Conservation (phyloP, 2,329 filamentous ascomycete species). For the Ophiostoma triangulosporum region DNA sequence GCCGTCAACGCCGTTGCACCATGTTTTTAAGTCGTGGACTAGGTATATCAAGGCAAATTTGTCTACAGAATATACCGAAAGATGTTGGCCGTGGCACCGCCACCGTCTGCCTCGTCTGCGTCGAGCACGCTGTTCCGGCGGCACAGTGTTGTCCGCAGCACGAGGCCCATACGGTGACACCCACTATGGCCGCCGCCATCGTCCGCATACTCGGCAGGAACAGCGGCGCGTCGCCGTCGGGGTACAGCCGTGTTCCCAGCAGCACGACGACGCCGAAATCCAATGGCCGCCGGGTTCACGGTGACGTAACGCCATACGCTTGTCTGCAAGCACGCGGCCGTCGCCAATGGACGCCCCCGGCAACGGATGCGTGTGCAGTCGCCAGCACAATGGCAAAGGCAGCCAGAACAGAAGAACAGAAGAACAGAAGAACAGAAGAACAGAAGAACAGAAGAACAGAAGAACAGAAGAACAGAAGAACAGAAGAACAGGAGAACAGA, state of each 20-base stretch:
- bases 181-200: constrained; percentile 49
- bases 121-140: constrained; percentile 36
- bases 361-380: constrained; percentile 58
- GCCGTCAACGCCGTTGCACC: no score
- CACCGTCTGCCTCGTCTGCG: constrained; percentile 19
- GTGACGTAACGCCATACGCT: constrained; percentile 52
- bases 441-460: no score
- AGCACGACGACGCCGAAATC: constrained; percentile 76
- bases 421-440: no score
- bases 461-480: no score
- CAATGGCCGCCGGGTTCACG: constrained; percentile 63
- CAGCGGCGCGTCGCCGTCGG: constrained; percentile 43
- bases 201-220: constrained; percentile 49
- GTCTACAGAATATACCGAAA: no score
- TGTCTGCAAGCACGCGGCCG: constrained; percentile 19
- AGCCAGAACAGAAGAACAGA: no score
- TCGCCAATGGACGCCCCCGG: constrained; percentile 46
- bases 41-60: no score
- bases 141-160: constrained; percentile 39
- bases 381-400: constrained; percentile 59
- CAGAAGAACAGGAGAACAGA: no score
- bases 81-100: no score
- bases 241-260: constrained; percentile 57
- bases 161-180: constrained; percentile 43
- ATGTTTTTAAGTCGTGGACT: no score